Base-by-base conservation (phyloP, 2,329 filamentous ascomycete species). In the Gliomastix tumulicola region DNA sequence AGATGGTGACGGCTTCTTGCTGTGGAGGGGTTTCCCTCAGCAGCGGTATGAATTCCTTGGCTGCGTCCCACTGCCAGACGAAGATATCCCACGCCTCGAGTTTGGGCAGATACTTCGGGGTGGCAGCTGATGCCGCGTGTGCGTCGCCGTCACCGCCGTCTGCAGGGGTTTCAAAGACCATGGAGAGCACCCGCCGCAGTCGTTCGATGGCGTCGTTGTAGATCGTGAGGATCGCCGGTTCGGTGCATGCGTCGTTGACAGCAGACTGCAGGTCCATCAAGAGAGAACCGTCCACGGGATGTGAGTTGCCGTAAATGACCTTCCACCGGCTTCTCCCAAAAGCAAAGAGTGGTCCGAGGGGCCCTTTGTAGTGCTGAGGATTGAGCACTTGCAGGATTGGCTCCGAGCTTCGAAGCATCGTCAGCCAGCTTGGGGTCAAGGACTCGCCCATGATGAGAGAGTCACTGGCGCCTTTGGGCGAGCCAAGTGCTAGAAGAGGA, bases 81-180 rank as follows among this genome's bases (percentile, higher is more conserved):
- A 66, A 64, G 3, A 61, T 49, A 37, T 66, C 63, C 3, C 53
- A 49, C 17, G 56, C 46, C 34, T 67, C 63, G 11, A 55, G 47
- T 8, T 40, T 41, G 11, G 22, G 27, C 18, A n/a, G n/a, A n/a
- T n/a, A n/a, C n/a, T n/a, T n/a, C n/a, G n/a, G n/a, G n/a, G n/a
- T n/a, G n/a, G n/a, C n/a, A n/a, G n/a, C n/a, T n/a, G n/a, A n/a
- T n/a, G n/a, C n/a, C n/a, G n/a, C n/a, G n/a, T n/a, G n/a, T n/a
- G n/a, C n/a, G n/a, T n/a, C n/a, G n/a, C n/a, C n/a, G n/a, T n/a
- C n/a, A n/a, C n/a, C n/a, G n/a, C n/a, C n/a, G n/a, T n/a, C n/a
- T n/a, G n/a, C n/a, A n/a, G n/a, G n/a, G n/a, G n/a, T n/a, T n/a
- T n/a, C n/a, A n/a, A 28, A n/a, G 7, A 47, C 39, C 21, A 42